Conservation (phyloP, 306 rosid genomes). For the Begonia masoniana region DNA sequence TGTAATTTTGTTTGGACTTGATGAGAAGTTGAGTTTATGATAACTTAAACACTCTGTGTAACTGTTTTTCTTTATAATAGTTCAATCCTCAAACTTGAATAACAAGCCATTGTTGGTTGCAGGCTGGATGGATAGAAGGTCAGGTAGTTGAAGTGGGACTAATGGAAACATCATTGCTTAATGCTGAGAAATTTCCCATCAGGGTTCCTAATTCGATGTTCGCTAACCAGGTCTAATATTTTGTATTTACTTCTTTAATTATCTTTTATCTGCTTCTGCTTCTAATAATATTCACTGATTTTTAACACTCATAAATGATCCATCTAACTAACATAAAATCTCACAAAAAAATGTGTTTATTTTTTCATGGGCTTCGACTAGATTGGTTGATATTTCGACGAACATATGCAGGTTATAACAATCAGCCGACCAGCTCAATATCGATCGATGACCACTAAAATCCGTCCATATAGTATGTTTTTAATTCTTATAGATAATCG, state of each 20-base stretch:
- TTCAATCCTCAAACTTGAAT: too few species aligned
- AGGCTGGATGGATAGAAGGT: constrained; percentile 93
- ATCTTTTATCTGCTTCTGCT: neutral
- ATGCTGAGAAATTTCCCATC: constrained; percentile 81
- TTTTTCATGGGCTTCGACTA: constrained; percentile 1
- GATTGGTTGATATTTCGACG: neutral
- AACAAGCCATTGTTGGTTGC: constrained; percentile 8
- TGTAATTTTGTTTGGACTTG: neutral
- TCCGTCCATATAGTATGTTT: too few species aligned
- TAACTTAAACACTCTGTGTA: too few species aligned
- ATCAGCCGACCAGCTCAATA: constrained; percentile 87
- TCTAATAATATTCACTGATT: too few species aligned
- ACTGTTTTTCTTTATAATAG: neutral
- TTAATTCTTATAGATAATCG: too few species aligned
- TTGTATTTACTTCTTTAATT: neutral
- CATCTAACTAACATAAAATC: too few species aligned
- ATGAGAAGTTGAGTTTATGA: neutral
- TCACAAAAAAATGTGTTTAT: too few species aligned
- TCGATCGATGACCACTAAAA: constrained; percentile 43
- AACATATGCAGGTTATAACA: constrained; percentile 52
- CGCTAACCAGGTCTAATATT: constrained; percentile 58
- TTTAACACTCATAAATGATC: too few species aligned
- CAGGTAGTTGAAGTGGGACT: constrained; percentile 95
- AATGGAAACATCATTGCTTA: constrained; percentile 65
- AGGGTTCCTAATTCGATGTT: constrained; percentile 79